phyloP scores from a whole-genome alignment of 179 eudicot genomes.

The Patellifolia procumbens region DNA sequence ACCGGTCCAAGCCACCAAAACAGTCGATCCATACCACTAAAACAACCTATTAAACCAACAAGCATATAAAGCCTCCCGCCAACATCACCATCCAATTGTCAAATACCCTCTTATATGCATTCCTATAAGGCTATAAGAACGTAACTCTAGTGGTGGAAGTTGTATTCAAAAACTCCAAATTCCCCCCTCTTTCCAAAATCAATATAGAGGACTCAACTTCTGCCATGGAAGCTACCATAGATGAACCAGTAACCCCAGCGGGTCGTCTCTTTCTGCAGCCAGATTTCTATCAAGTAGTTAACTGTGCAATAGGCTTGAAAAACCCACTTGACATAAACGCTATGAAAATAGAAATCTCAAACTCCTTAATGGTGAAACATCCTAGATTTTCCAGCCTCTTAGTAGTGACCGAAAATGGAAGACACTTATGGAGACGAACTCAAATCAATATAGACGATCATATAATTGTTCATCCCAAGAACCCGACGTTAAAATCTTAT shows the following conservation, averaged over 20 bases:
- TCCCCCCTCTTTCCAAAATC: no score
- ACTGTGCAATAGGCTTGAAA: conserved; percentile 42
- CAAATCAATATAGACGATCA: conserved; percentile 36
- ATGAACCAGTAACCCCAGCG: conserved; percentile 58
- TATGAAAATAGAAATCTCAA: conserved; percentile 34
- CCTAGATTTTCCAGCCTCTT: conserved; percentile 68
- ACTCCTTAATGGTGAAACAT: conserved; percentile 45
- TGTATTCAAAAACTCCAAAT: no score
- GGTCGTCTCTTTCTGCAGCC: conserved; percentile 61
- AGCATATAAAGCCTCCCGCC: no score
- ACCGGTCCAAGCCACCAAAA: no score
- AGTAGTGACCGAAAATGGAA: conserved; percentile 36
- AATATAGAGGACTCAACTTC: no score
- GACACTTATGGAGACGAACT: conserved; percentile 32
- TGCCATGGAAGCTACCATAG: conserved; percentile 2
- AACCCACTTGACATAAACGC: conserved; percentile 37
- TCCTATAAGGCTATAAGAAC: no score
- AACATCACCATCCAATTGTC: no score
- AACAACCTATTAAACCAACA: no score
- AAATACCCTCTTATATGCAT: no score
- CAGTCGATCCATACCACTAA: no score
- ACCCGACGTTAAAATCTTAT: neutral
- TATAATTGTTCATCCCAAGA: conserved; percentile 18
- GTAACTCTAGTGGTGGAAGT: no score
- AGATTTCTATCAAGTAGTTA: conserved; percentile 47